Evolutionary conservation across 2,329 filamentous ascomycete genomes (phyloP), one percentile per base, ranked within the genome.

Genomic region (Colletotrichum acutatum): DNA sequence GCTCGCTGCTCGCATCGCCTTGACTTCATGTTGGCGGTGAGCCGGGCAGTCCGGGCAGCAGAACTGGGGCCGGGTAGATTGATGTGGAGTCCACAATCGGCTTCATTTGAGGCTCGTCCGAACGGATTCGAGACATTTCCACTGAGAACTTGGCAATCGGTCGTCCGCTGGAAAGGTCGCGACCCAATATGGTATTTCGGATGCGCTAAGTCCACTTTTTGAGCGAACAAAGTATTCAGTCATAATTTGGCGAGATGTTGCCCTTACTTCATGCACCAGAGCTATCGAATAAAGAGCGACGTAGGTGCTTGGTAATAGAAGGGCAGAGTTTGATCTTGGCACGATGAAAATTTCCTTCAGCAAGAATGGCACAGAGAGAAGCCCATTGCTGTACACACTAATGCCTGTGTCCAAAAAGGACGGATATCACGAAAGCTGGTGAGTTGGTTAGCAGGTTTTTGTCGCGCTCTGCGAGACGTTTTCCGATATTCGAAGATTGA

Each of bases 341-440:
- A 89, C 87, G 87, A 83, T 83, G 76, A 83, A 83, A 82, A 82
- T 76, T 83, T 89, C 87, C 87, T 89, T 89, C 87, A 88, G 84
- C 87, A 86, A 84, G 78, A 82, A 79, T 84, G 85, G 87, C 86
- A 87, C 82, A 78, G 81, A 80, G 78, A 80, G 77, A 82, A 83
- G 85, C 85, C 84, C 86, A 83, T 80, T 86, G 87, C 85, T 88
- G 87, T 89, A 89, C 87, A 89, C 87, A 89, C 87, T 83, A 82
- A 89, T 89, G 87, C 87, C 87, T 81, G 74, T 70, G 69, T 69
- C 53, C 30, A 12, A 11, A 14, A 16, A 71, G 34, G 60, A 59
- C 57, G 14, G 5, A 24, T 65, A 28, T 63, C 37, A 34, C 16
- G 22, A 2, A 2, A 11, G 30, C 54, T 58, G 62, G 19, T 53